A percentile compares a stretch with the other conserved stretches of the same genome.
Conservation (phyloP, 2,329 filamentous ascomycete genomes). For the Aureobasidium mangrovei region DNA sequence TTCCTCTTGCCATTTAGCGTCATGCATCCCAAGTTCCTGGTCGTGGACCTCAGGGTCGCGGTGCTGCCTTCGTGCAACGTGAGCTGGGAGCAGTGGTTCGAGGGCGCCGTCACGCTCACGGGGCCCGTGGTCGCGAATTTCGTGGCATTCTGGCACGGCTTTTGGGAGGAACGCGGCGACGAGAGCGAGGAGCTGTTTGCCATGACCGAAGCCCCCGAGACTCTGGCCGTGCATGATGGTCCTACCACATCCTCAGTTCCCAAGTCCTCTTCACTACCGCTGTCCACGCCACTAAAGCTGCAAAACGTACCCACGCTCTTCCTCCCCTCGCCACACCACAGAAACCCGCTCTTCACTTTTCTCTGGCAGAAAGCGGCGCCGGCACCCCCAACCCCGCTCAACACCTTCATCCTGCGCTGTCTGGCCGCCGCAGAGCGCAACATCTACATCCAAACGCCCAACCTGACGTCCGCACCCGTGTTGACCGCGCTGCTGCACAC, state of each 20-base stretch:
- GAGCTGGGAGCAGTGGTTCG: constrained; percentile 82
- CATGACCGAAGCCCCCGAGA: neutral
- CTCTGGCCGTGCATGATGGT: neutral
- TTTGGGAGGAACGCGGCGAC: constrained; percentile 48
- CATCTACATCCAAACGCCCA: constrained; percentile 69
- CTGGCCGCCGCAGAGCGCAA: constrained; percentile 48
- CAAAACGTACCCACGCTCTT: constrained; percentile 48
- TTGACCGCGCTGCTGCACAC: constrained; percentile 53
- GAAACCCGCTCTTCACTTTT: constrained; percentile 55
- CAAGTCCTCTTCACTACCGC: neutral
- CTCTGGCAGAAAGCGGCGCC: constrained; percentile 41
- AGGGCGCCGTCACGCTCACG: constrained; percentile 60
- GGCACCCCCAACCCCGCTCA: constrained; percentile 58
- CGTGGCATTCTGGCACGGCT: constrained; percentile 54
- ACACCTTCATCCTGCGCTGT: constrained; percentile 50
- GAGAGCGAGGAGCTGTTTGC: neutral
- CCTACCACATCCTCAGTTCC: neutral
- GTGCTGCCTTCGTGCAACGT: constrained; percentile 75
- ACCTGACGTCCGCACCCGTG: constrained; percentile 60
- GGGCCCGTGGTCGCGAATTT: constrained; percentile 56
- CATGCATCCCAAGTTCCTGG: constrained; percentile 79
- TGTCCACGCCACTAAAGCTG: neutral
- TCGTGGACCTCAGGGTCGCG: constrained; percentile 58
- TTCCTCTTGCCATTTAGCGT: constrained; percentile 75
- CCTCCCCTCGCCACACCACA: constrained; percentile 65